Conservation (phyloP, 148 eudicot species). For the Persicaria tinctoria region DNA sequence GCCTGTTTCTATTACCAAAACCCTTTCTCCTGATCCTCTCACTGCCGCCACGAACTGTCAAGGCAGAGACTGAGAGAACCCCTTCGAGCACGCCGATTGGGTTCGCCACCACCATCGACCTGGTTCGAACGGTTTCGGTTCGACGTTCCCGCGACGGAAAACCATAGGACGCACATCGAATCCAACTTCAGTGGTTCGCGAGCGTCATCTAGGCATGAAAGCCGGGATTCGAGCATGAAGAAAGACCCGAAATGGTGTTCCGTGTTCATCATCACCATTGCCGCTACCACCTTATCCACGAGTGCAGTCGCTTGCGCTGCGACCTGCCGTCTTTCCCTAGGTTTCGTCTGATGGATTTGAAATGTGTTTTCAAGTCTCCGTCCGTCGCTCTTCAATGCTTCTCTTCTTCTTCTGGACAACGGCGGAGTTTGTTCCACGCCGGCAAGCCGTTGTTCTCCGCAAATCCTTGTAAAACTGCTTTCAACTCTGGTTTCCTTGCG, state of each 20-base stretch:
- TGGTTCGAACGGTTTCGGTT: no score
- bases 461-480: not conserved
- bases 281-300: slow-evolving; percentile 8
- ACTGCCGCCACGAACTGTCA: no score
- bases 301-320: slow-evolving; percentile 2
- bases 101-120: no score
- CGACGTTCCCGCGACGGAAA: no score
- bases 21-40: no score
- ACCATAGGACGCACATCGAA: no score
- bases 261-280: slow-evolving; percentile 9
- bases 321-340: not conserved
- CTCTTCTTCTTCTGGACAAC: not conserved
- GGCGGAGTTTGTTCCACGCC: not conserved
- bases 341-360: slow-evolving; percentile 7
- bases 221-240: not conserved
- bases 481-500: slow-evolving; percentile 16
- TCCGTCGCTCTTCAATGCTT: not conserved
- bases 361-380: slow-evolving; percentile 7
- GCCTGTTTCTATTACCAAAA: no score
- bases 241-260: not conserved
- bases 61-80: no score
- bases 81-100: no score
- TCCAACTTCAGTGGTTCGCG: no score
- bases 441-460: not conserved
- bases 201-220: no score